A percentile compares a stretch with the other conserved stretches of the same genome.
Conservation (phyloP, 148 eudicot species). For the Diospyros lotus region DNA sequence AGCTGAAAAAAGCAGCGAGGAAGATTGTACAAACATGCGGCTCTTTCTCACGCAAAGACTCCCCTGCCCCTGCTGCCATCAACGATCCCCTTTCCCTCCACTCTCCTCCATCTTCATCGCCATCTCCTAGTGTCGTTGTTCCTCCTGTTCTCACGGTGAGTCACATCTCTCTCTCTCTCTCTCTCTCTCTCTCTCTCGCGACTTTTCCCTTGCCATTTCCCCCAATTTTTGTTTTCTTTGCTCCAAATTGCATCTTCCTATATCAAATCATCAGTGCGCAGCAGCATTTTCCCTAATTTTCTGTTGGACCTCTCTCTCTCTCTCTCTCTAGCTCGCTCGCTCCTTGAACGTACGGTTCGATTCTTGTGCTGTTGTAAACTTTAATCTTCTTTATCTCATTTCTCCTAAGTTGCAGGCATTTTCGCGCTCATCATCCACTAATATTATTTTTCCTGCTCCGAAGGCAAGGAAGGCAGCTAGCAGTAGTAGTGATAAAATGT, state of each 20-base stretch:
- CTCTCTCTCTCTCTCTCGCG: slow-evolving; percentile 5
- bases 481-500: neutral
- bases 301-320: too few species aligned
- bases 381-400: too few species aligned
- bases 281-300: neutral
- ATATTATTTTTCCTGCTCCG: slow-evolving; percentile 4
- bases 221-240: too few species aligned
- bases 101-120: neutral
- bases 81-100: slow-evolving; percentile 15
- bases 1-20: slow-evolving; percentile 26
- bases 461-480: neutral
- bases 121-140: neutral
- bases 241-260: neutral
- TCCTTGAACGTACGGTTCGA: too few species aligned
- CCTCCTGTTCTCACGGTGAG: neutral
- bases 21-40: slow-evolving; percentile 39
- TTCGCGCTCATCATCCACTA: too few species aligned
- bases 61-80: neutral
- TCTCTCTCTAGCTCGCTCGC: too few species aligned
- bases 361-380: too few species aligned
- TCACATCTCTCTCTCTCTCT: slow-evolving; percentile 12
- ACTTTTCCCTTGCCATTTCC: neutral
- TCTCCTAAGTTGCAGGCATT: too few species aligned
- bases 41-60: slow-evolving; percentile 24
- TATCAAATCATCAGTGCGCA: too few species aligned